Conservation (phyloP, 2,329 filamentous ascomycete genomes). For the Scopulariopsis brevicaulis region DNA sequence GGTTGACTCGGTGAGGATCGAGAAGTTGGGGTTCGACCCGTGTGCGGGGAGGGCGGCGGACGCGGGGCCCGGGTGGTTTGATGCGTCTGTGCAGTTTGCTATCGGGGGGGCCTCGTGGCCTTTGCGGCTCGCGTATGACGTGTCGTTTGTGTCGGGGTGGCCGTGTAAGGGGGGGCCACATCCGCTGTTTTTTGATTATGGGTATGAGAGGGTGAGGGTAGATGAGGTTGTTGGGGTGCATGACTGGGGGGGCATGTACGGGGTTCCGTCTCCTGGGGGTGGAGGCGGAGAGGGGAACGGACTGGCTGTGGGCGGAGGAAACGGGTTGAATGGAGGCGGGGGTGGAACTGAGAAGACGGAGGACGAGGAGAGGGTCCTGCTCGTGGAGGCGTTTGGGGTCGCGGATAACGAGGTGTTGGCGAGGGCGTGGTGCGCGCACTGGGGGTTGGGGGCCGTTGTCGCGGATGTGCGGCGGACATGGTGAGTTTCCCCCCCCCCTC, state of each 20-base stretch:
- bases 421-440: conserved; percentile 66
- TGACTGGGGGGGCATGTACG: conserved; percentile 48
- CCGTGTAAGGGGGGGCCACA: conserved; percentile 54
- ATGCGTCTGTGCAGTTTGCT: conserved; percentile 52
- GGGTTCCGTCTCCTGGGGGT: conserved; percentile 5
- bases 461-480: conserved; percentile 59
- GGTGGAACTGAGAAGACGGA: conserved; percentile 13
- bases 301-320: conserved; percentile 49
- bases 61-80: conserved; percentile 35
- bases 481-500: conserved; percentile 24
- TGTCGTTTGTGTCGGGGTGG: conserved; percentile 55
- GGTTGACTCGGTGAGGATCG: conserved; percentile 56
- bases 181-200: conserved; percentile 63
- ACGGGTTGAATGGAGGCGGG: conserved; percentile 30
- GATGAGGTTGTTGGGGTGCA: conserved; percentile 55
- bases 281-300: not conserved
- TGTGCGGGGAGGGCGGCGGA: conserved; percentile 4
- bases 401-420: conserved; percentile 67
- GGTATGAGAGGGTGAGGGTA: conserved; percentile 44
- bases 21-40: conserved; percentile 50
- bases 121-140: conserved; percentile 49
- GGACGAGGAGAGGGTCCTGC: conserved; percentile 55
- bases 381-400: conserved; percentile 62
- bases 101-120: conserved; percentile 54
- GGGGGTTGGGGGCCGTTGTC: conserved; percentile 60